phyloP scores from a whole-genome alignment of 225 moss, liverwort and hornwort genomes.

The Antitrichia curtipendula region DNA sequence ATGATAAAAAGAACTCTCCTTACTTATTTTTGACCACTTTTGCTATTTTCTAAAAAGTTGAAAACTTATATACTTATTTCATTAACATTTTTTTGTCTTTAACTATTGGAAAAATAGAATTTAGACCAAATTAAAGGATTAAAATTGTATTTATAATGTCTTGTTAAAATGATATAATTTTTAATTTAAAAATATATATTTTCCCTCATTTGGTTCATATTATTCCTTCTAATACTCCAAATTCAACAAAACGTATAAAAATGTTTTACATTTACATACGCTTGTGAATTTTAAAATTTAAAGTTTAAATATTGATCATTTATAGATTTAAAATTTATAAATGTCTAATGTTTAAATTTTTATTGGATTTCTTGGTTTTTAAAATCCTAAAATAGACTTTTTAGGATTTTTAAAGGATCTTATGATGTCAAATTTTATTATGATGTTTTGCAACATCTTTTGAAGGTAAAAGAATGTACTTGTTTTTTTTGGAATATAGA shows the following conservation, averaged over 20 bases:
- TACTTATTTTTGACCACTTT: not conserved
- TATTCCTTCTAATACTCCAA: fast-evolving
- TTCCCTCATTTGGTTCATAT: not conserved
- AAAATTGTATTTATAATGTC: too few relatives aligned
- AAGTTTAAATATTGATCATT: not conserved
- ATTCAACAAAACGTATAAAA: too few relatives aligned
- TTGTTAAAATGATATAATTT: not conserved
- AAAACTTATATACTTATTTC: not conserved
- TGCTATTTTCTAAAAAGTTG: fast-evolving
- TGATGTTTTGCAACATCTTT: too few relatives aligned
- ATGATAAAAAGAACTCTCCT: fast-evolving
- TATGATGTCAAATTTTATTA: not conserved
- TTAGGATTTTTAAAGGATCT: too few relatives aligned
- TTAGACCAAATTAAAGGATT: not conserved
- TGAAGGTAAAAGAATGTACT: not conserved
- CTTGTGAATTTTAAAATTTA: not conserved
- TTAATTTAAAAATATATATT: too few relatives aligned
- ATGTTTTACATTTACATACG: fast-evolving
- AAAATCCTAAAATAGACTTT: not conserved
- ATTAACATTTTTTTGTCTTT: not conserved
- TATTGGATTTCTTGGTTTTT: fast-evolving
- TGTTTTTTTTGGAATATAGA: fast-evolving
- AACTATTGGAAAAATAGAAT: too few relatives aligned
- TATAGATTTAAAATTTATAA: not conserved
- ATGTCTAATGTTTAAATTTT: fast-evolving